Conservation (phyloP, 371 early-diverging fungal genomes). For the Chytridium lagenaria region DNA sequence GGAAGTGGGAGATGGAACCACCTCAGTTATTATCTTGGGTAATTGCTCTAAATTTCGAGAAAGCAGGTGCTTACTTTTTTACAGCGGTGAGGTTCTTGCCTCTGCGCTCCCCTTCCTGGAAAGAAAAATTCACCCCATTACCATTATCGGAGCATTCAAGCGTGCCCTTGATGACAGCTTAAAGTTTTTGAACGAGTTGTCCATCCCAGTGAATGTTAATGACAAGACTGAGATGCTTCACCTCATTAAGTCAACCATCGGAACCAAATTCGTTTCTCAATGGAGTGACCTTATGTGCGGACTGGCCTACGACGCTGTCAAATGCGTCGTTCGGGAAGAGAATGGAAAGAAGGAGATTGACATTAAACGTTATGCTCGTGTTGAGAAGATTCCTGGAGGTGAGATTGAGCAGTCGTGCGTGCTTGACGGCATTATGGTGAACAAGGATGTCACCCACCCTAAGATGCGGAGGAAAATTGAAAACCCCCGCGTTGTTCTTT, state of each 20-base stretch:
- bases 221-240: slow-evolving; percentile 87
- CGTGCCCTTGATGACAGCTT: slow-evolving; percentile 93
- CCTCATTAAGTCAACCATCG: slow-evolving; percentile 91
- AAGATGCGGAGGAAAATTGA: slow-evolving; percentile 99
- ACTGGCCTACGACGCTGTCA: slow-evolving; percentile 96
- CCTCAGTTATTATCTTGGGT: slow-evolving; percentile 98
- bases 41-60: slow-evolving; percentile 22
- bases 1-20: slow-evolving; percentile 99
- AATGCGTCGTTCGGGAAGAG: slow-evolving; percentile 80
- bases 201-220: slow-evolving; percentile 81
- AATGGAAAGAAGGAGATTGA: slow-evolving; percentile 88
- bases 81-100: slow-evolving; percentile 95
- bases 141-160: slow-evolving; percentile 93
- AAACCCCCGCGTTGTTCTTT: slow-evolving; percentile 96
- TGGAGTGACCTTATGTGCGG: slow-evolving; percentile 98
- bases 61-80: slow-evolving; percentile 13
- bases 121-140: slow-evolving; percentile 98
- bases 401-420: slow-evolving; percentile 96
- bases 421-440: slow-evolving; percentile 98
- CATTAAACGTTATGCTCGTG: slow-evolving; percentile 97
- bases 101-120: slow-evolving; percentile 92
- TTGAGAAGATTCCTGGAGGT: slow-evolving; percentile 99
- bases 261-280: slow-evolving; percentile 96
- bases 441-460: slow-evolving; percentile 99
- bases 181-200: slow-evolving; percentile 80